Evolutionary conservation across 257 asterid genomes (phyloP), one percentile per base, ranked within the genome.

Genomic region (Penstemon newberryi): DNA sequence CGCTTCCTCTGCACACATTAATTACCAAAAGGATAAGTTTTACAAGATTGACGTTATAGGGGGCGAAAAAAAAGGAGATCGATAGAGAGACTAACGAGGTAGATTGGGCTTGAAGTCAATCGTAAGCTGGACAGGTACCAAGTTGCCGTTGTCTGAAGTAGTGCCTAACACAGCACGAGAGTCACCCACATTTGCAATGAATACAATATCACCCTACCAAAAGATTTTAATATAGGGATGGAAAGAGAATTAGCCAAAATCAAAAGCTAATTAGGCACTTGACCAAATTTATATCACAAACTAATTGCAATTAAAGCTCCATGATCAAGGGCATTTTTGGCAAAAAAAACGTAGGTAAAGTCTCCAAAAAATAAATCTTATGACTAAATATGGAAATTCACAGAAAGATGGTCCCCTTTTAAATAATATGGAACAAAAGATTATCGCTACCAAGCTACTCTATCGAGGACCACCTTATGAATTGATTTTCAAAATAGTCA

Each of bases 121-220:
- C 5, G 96, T 90, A 58, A 93, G 97, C 82, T 89, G 97, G 67
- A 93, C 87, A 0, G 97, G 78, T 43, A 74, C 79, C 73, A 89
- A 77, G 79, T 73, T 71, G 39, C 96, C 97, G 13, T 79, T 71
- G 44, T 87, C 88, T 8, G 84, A 77, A 45, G 85, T 80, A 57
- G 99, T 87, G 47, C 90, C 99, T 44, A 93, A 75, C 7, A 93
- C 96, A 58, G 96, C 99, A 38, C 99, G 97, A 0, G 99, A 93
- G 73, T 93, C 99, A 0, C 98, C 98, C 37, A 93, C 98, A 39
- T 93, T 93, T 44, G 98, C 94, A 15, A 90, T 12, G 72, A 64
- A 90, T 51, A 93, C 70, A 60, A 57, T 47, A 41, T 90, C 97
- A 1, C 97, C 98, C 98, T 93, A 79, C 19, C 19, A 63, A n/a